Evolutionary conservation across 345 rosid species (phyloP).

Genomic region (Sonneratia alba): DNA sequence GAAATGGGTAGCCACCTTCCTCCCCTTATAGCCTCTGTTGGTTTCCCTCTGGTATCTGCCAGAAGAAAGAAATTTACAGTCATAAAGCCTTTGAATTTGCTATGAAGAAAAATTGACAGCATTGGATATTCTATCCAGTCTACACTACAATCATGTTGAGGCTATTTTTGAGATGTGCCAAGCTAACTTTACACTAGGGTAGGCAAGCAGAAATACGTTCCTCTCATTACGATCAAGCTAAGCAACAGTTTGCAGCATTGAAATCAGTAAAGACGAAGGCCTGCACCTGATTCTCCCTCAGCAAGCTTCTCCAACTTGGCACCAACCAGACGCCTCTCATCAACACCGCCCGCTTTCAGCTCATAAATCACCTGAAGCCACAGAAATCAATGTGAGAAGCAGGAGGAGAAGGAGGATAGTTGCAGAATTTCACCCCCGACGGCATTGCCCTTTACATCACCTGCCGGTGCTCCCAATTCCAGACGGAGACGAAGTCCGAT

Average conservation of each 20-base stretch:
- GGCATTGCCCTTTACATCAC: constrained; percentile 14
- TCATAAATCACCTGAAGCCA: constrained; percentile 69
- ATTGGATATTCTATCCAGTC: neutral
- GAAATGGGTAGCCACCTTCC: constrained; percentile 53
- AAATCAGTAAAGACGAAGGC: neutral
- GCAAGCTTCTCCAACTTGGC: constrained; percentile 97
- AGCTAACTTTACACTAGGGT: neutral
- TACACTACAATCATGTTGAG: too few relatives aligned
- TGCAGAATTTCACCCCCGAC: neutral
- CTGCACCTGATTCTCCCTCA: constrained; percentile 79
- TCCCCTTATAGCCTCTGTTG: constrained; percentile 90
- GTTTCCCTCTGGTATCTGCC: constrained; percentile 67
- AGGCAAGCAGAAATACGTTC: neutral
- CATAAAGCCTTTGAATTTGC: too few relatives aligned
- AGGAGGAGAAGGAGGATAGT: neutral
- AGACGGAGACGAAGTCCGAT: constrained; percentile 88
- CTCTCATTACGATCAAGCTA: neutral
- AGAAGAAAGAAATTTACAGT: neutral
- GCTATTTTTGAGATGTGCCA: too few relatives aligned
- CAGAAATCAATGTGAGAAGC: neutral
- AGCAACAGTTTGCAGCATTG: neutral
- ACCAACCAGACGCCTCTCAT: constrained; percentile 93
- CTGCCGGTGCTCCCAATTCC: constrained; percentile 99
- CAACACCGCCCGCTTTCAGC: constrained; percentile 94
- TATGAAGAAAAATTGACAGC: neutral